phyloP scores from a whole-genome alignment of 164 flowering plant species.

The Vitis amurensis region DNA sequence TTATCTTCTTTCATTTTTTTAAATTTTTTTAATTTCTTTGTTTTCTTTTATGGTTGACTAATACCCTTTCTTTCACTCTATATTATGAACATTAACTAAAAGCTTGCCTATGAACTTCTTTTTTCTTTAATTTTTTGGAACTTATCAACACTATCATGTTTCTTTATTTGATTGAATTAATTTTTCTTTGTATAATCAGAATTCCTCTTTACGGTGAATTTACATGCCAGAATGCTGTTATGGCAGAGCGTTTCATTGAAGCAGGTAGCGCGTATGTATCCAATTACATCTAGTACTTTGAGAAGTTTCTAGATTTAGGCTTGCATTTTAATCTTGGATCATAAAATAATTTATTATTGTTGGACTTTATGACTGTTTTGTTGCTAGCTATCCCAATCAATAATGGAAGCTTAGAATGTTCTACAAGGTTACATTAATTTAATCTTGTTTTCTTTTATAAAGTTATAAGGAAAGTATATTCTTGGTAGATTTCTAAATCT shows the following conservation, averaged over 20 bases:
- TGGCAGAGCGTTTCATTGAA: slow-evolving; percentile 98
- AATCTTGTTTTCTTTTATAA: too few species aligned
- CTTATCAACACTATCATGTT: too few species aligned
- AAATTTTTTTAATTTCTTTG: background rate
- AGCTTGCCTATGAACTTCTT: background rate
- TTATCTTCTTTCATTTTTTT: background rate
- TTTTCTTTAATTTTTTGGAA: background rate
- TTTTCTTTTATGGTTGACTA: background rate
- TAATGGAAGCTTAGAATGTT: background rate
- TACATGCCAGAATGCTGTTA: slow-evolving; percentile 92
- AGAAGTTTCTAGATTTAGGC: background rate
- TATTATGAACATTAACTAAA: background rate
- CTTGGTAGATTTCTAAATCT: too few species aligned
- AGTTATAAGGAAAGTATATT: too few species aligned
- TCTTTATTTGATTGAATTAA: slow-evolving; percentile 1
- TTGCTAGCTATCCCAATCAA: too few species aligned
- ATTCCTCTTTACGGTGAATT: slow-evolving; percentile 93
- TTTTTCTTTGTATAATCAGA: slow-evolving; percentile 35
- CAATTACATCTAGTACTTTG: slow-evolving; percentile 15
- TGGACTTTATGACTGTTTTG: too few species aligned
- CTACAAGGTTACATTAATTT: background rate
- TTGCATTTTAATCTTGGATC: background rate
- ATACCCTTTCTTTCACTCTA: background rate
- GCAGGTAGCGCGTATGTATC: slow-evolving; percentile 99
- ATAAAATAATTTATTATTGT: background rate